These are phyloP conservation scores for Alectoria sarmentosa DNA, from an alignment of 495 filamentous ascomycete species.

Conservation along the genomic window DNA sequence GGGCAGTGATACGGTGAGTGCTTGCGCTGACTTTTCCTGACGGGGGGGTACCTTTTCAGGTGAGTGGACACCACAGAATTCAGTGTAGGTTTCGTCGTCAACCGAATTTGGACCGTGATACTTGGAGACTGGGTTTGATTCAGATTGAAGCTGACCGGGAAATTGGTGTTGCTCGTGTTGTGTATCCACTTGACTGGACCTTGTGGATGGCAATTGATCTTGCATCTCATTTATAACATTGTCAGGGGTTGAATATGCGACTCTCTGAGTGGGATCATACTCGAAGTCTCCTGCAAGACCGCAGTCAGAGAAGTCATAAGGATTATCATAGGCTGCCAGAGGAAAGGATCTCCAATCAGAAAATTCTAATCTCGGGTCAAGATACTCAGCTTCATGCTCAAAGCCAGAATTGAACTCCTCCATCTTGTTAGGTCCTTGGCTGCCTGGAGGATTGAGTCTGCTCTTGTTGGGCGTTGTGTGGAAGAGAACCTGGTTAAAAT, in stretches of 20 bases:
- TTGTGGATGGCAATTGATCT: not conserved
- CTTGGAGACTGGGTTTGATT: not conserved
- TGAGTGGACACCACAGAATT: not conserved
- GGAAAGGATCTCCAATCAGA: not conserved
- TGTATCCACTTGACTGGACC: not conserved
- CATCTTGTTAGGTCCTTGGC: not conserved
- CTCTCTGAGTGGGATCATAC: not conserved
- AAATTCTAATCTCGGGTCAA: not conserved
- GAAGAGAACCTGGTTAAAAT: too few species aligned
- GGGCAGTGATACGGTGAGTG: not conserved
- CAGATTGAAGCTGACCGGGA: too few species aligned
- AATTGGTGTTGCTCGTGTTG: not conserved
- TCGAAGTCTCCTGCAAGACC: not conserved
- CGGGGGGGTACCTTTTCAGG: not conserved
- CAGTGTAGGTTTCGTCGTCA: not conserved
- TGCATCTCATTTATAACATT: not conserved
- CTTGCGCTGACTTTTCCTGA: not conserved
- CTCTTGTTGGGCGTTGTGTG: not conserved
- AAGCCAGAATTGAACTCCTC: not conserved
- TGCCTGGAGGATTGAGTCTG: not conserved
- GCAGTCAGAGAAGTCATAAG: not conserved
- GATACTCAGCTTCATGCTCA: not conserved
- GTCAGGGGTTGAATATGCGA: not conserved
- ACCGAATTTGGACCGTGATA: not conserved
- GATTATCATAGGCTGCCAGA: not conserved